Conservation (phyloP, 2,329 filamentous ascomycete genomes). For the Ceratocystis papillata region DNA sequence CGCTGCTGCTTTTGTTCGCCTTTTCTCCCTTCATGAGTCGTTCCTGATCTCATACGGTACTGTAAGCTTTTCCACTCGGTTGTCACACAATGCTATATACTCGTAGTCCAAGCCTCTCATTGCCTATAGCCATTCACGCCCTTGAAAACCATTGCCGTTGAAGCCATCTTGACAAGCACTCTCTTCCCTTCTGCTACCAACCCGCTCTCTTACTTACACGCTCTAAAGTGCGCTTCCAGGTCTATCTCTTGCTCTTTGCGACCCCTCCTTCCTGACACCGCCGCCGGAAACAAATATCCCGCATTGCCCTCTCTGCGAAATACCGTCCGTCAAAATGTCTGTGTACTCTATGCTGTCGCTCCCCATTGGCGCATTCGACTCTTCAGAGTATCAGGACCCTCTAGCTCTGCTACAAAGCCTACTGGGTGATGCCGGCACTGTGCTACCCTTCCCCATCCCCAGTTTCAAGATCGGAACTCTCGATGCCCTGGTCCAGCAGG, state of each 20-base stretch:
- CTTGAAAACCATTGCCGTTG: background rate
- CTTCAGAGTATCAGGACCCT: constrained; percentile 69
- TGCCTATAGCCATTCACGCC: background rate
- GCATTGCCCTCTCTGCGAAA: constrained; percentile 15
- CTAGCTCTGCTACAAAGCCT: constrained; percentile 65
- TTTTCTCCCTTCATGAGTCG: background rate
- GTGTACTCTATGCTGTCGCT: constrained; percentile 86
- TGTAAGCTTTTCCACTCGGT: background rate
- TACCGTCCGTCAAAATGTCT: constrained; percentile 15
- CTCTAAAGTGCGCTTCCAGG: background rate
- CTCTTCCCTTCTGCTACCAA: too few relatives aligned
- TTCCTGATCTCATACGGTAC: background rate
- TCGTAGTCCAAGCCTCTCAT: background rate
- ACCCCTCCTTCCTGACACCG: background rate
- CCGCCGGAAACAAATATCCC: constrained; percentile 17
- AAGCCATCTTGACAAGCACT: background rate
- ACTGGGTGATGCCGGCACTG: constrained; percentile 61
- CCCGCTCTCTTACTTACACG: background rate
- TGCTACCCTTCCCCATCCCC: constrained; percentile 69
- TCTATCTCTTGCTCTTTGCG: background rate
- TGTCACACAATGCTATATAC: background rate
- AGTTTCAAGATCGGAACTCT: constrained; percentile 97
- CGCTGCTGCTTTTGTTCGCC: background rate
- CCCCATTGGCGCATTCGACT: constrained; percentile 74
- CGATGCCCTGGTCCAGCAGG: constrained; percentile 89